A percentile compares a stretch with the other conserved stretches of the same genome.
These are phyloP conservation scores for Candida ulmi DNA, from an alignment of 805 yeast genomes.

Conservation along the genomic window DNA sequence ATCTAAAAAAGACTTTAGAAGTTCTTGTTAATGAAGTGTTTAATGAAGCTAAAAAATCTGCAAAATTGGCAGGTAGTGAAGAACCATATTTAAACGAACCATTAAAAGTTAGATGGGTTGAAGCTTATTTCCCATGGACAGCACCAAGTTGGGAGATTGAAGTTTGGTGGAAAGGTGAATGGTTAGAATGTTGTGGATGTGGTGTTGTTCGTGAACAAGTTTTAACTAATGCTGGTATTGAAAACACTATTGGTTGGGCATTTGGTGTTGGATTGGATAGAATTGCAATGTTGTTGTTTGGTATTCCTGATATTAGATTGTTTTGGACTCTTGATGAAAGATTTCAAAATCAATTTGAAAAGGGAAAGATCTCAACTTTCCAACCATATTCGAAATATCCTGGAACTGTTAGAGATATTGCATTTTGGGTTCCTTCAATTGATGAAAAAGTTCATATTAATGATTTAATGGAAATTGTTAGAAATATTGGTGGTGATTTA, in stretches of 20 bases:
- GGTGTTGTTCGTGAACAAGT: slow-evolving; percentile 84
- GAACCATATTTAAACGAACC: slow-evolving; percentile 66
- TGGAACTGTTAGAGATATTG: slow-evolving; percentile 77
- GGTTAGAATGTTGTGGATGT: slow-evolving; percentile 97
- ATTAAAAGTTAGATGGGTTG: slow-evolving; percentile 87
- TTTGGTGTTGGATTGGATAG: slow-evolving; percentile 95
- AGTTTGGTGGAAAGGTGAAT: slow-evolving; percentile 97
- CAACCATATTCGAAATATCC: slow-evolving; percentile 90
- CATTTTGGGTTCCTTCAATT: slow-evolving; percentile 75
- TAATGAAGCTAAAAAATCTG: slow-evolving; percentile 59
- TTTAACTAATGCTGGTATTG: slow-evolving; percentile 62
- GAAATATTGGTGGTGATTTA: slow-evolving; percentile 78
- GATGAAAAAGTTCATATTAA: slow-evolving; percentile 56
- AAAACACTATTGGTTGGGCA: slow-evolving; percentile 86
- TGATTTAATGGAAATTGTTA: slow-evolving; percentile 90
- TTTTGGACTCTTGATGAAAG: slow-evolving; percentile 87
- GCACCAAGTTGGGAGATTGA: slow-evolving; percentile 98
- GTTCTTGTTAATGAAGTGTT: slow-evolving; percentile 78
- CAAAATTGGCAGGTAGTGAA: slow-evolving; percentile 51
- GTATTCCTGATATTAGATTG: slow-evolving; percentile 89
- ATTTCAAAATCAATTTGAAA: slow-evolving; percentile 65
- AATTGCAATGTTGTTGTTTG: slow-evolving; percentile 91
- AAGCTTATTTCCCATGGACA: slow-evolving; percentile 97
- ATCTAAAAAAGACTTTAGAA: slow-evolving; percentile 84
- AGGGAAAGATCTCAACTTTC: slow-evolving; percentile 64